Percentiles rank a stretch among this genome's conserved stretches.
phyloP scores from a whole-genome alignment of 2,329 filamentous ascomycete species.

The Macrophomina tecta region DNA sequence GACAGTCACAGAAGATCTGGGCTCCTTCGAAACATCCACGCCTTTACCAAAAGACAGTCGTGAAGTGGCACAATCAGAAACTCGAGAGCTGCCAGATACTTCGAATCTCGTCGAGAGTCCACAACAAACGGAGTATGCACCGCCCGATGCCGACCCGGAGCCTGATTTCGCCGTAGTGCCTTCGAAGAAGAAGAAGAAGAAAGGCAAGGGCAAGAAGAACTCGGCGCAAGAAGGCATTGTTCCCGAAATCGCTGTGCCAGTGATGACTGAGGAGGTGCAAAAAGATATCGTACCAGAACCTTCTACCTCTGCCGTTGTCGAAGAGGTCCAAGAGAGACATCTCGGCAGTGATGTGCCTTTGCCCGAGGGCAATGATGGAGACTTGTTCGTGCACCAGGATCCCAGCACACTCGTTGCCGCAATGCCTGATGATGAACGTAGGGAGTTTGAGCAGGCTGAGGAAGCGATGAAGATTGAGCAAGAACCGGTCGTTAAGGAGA shows the following conservation, averaged over 20 bases:
- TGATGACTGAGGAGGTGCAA: not conserved
- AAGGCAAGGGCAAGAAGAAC: slow-evolving; percentile 7
- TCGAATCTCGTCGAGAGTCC: not conserved
- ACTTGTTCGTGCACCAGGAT: not conserved
- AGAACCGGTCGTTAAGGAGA: not conserved
- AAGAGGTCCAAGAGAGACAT: slow-evolving; percentile 4
- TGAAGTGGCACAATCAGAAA: too few species aligned
- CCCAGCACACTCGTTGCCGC: too few species aligned
- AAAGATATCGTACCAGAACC: not conserved
- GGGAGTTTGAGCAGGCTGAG: slow-evolving; percentile 9
- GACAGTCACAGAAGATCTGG: too few species aligned
- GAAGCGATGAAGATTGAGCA: too few species aligned
- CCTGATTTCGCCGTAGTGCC: not conserved
- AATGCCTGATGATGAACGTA: not conserved
- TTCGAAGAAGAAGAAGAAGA: not conserved
- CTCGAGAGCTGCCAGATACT: too few species aligned
- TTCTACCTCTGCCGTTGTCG: not conserved
- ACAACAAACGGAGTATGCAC: not conserved
- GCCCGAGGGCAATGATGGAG: not conserved
- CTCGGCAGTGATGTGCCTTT: not conserved
- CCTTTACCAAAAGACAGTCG: too few species aligned
- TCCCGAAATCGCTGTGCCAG: not conserved
- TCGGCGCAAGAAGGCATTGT: not conserved
- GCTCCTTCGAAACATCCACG: too few species aligned
- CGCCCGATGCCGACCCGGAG: not conserved